Evolutionary conservation across 2,329 filamentous ascomycete genomes (phyloP).

Genomic region (Penicillium sp.): DNA sequence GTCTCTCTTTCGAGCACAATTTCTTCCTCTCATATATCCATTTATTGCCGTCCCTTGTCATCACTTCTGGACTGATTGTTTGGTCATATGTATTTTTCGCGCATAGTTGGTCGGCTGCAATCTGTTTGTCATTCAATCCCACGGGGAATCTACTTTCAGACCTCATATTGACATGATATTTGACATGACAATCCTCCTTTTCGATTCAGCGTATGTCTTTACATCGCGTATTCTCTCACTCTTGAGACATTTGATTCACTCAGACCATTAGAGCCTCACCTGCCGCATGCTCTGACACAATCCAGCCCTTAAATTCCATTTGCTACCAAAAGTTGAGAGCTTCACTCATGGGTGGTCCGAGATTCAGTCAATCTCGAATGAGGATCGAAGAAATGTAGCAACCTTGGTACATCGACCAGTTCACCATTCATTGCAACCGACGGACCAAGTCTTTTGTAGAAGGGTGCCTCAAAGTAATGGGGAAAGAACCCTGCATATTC

Average conservation of each 20-base stretch:
- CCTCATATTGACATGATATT: background rate
- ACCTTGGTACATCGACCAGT: background rate
- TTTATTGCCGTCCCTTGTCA: constrained; percentile 8
- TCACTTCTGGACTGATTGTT: constrained; percentile 10
- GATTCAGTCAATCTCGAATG: no score
- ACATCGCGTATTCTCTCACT: background rate
- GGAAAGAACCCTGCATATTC: constrained; percentile 38
- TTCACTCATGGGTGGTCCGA: no score
- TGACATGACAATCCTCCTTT: background rate
- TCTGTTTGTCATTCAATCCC: constrained; percentile 1
- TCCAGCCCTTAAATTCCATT: no score
- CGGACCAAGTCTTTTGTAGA: background rate
- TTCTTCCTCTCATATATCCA: constrained; percentile 4
- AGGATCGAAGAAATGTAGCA: constrained; percentile 2
- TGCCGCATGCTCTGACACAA: no score
- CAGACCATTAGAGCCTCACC: no score
- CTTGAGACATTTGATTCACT: no score
- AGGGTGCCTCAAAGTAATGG: constrained; percentile 22
- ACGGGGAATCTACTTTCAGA: background rate
- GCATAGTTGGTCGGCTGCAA: background rate
- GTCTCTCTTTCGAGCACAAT: constrained; percentile 6
- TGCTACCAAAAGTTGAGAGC: no score
- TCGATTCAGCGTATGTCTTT: background rate
- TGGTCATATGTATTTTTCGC: constrained; percentile 7
- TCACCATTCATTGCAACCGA: background rate